A percentile compares a stretch with the other conserved stretches of the same genome.
Conservation (phyloP, 176 grass and related monocot species). For the Chloris gayana region DNA sequence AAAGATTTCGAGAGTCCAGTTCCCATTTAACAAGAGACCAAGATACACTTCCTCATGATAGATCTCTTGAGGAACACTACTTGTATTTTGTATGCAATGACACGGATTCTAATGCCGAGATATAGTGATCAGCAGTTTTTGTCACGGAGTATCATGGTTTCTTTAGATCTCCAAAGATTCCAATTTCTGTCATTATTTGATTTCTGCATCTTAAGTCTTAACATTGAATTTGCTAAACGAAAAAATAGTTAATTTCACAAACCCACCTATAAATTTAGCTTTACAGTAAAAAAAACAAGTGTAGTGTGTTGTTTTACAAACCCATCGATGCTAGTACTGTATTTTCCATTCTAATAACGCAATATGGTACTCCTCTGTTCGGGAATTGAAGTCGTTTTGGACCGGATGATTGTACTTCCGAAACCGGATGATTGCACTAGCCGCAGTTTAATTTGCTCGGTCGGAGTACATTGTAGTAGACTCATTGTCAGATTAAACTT, state of each 20-base stretch:
- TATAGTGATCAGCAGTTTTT: conserved; percentile 18
- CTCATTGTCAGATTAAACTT: too few species aligned
- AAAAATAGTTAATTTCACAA: background rate
- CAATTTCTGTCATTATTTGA: background rate
- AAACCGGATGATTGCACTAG: too few species aligned
- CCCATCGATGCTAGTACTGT: too few species aligned
- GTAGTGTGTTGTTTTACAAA: too few species aligned
- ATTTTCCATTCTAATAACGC: too few species aligned
- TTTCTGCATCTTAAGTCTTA: background rate
- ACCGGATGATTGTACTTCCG: too few species aligned
- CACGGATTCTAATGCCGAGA: conserved; percentile 35
- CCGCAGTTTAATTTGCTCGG: too few species aligned
- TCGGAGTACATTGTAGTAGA: too few species aligned
- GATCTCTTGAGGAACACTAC: conserved; percentile 46
- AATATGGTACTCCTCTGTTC: too few species aligned
- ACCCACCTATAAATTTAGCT: too few species aligned
- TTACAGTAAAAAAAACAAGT: too few species aligned
- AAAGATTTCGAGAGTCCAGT: conserved; percentile 42
- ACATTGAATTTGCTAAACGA: background rate
- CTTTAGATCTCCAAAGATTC: background rate
- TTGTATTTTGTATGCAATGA: conserved; percentile 42
- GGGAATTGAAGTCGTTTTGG: too few species aligned
- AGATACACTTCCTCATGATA: conserved; percentile 33
- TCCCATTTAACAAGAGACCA: conserved; percentile 42
- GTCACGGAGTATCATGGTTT: background rate